Evolutionary conservation across 2,329 filamentous ascomycete genomes (phyloP), one percentile per base, ranked within the genome.

Genomic region (Talaromyces piceae): DNA sequence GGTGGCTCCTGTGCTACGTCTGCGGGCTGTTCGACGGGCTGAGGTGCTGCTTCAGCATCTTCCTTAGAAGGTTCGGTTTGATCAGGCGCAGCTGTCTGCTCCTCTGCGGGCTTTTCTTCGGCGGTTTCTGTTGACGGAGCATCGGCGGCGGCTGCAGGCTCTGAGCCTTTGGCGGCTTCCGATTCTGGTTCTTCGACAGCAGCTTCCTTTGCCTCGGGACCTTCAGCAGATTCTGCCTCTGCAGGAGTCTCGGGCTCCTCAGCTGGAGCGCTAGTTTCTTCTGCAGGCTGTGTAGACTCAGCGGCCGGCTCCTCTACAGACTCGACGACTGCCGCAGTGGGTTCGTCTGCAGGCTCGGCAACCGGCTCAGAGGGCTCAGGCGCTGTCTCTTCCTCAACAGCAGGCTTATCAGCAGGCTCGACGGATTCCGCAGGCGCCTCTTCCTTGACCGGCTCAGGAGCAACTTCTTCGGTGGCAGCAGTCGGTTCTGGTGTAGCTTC

Each of bases 241-340:
- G 9, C 20, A 20, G 31, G 13, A 47, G 22, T 23, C n/a, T 45
- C 49, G 6, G 46, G 33, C 13, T 31, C 13, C 25, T 41, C 30
- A 41, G 25, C 20, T 13, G 16, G 18, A 27, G 31, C 33, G 22
- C 26, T 22, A 28, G 46, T n/a, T 28, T 27, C 33, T 13, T 41
- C 33, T 2, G 16, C 23, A n/a, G n/a, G 13, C 25, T 31, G 28
- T 30, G 28, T 18, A 1, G 13, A 20, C 37, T 43, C 50, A 28
- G 51, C 31, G 22, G 47, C 25, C 5, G 52, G 23, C 22, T 54
- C 52, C 18, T 52, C 45, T 12, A 37, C 39, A 43, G 39, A 7
- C 30, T 41, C 46, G 3, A 16, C 20, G 43, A 47, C 23, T 5
- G 22, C 25, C 9, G 13, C 16, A 18, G 39, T n/a, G n/a, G n/a